These are phyloP conservation scores for Leccinum subtestaceum DNA, from an alignment of 768 basidiomycete genomes.

Conservation along the genomic window DNA sequence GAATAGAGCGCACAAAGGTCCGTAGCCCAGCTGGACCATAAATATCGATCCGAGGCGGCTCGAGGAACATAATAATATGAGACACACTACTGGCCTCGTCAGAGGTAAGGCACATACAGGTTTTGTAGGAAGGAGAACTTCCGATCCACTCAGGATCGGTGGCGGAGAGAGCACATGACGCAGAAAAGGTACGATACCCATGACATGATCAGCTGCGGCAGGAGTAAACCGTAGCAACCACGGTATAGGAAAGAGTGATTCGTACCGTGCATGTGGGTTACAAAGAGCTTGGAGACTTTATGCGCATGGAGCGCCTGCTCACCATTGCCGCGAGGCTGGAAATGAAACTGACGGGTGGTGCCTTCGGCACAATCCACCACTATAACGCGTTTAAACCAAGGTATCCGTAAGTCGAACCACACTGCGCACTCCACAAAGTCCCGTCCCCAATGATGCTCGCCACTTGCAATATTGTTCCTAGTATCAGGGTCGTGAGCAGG, in stretches of 20 bases:
- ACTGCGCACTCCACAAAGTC: slow-evolving; percentile 62
- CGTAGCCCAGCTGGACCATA: slow-evolving; percentile 82
- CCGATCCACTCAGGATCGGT: slow-evolving; percentile 16
- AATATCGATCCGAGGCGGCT: slow-evolving; percentile 59
- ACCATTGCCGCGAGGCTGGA: slow-evolving; percentile 42
- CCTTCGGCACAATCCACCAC: slow-evolving; percentile 88
- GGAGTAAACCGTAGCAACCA: background rate
- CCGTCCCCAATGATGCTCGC: slow-evolving; percentile 54
- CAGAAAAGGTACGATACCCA: slow-evolving; percentile 69
- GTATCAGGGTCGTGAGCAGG: background rate
- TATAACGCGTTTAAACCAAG: slow-evolving; percentile 26
- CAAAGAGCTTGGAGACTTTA: slow-evolving; percentile 66
- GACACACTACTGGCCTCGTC: background rate
- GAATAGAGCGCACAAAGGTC: slow-evolving; percentile 64
- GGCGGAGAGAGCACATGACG: slow-evolving; percentile 55
- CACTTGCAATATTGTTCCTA: slow-evolving; percentile 29
- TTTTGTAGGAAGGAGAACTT: slow-evolving; percentile 11
- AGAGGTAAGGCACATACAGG: slow-evolving; percentile 6
- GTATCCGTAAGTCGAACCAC: background rate
- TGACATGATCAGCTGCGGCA: slow-evolving; percentile 62
- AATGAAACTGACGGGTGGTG: slow-evolving; percentile 64
- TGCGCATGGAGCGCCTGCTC: slow-evolving; percentile 38
- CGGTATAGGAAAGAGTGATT: background rate
- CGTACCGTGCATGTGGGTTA: slow-evolving; percentile 82
- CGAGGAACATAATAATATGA: background rate